Conservation (phyloP, 768 basidiomycete genomes). For the Tulasnella sp. region DNA sequence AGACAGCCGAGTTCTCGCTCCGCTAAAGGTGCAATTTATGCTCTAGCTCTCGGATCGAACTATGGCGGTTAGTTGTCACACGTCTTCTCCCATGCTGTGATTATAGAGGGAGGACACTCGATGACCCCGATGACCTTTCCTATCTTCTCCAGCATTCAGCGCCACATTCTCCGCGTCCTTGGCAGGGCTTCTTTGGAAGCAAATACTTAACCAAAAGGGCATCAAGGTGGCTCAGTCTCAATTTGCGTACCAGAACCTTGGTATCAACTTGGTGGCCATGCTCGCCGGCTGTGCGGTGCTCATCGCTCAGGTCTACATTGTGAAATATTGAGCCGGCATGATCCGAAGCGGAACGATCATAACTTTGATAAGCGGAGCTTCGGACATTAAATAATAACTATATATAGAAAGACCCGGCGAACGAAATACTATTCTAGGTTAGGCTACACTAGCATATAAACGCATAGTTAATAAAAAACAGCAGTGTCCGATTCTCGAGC, state of each 20-base stretch:
- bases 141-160: slow-evolving; percentile 54
- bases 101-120: neutral
- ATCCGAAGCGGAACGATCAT: neutral
- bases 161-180: slow-evolving; percentile 85
- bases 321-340: neutral
- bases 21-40: slow-evolving; percentile 34
- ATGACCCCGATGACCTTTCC: neutral
- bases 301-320: slow-evolving; percentile 27
- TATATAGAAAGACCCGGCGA: neutral
- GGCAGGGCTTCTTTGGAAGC: slow-evolving; percentile 80
- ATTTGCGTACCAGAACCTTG: slow-evolving; percentile 48
- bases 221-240: slow-evolving; percentile 55
- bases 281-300: slow-evolving; percentile 26
- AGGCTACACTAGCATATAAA: neutral
- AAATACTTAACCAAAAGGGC: slow-evolving; percentile 68
- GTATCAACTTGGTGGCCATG: slow-evolving; percentile 27
- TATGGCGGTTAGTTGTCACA: slow-evolving; percentile 48
- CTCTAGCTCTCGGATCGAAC: slow-evolving; percentile 79
- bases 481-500: neutral
- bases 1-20: slow-evolving; percentile 21
- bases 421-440: neutral
- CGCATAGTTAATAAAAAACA: neutral
- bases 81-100: neutral
- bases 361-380: neutral
- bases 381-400: neutral